Percentiles rank a stretch among this genome's conserved stretches.
These are phyloP conservation scores for Trichoderma asperellum DNA, from an alignment of 2,329 filamentous ascomycete species.

Conservation along the genomic window DNA sequence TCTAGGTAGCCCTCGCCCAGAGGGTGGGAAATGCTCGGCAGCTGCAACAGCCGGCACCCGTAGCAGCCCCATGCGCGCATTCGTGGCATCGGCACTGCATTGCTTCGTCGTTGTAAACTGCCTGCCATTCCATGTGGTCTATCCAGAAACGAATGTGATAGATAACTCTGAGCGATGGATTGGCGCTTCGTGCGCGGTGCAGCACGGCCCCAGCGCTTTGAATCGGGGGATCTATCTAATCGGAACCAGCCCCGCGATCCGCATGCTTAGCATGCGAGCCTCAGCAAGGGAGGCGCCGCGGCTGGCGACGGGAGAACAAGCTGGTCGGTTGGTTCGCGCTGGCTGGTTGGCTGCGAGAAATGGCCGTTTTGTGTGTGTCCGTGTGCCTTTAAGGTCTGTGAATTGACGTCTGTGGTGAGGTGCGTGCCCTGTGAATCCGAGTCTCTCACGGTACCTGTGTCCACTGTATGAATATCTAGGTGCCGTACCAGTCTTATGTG, in stretches of 20 bases:
- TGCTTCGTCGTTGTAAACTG: not conserved
- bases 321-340: not conserved
- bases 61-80: slow-evolving; percentile 10
- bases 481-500: not conserved
- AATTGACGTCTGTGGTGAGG: not conserved
- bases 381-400: not conserved
- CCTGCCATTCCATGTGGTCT: not conserved
- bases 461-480: not conserved
- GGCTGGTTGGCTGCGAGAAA: not conserved
- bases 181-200: slow-evolving; percentile 3
- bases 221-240: slow-evolving; percentile 26
- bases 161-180: not conserved
- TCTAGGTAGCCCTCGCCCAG: not conserved
- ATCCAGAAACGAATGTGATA: not conserved
- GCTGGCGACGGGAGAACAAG: slow-evolving; percentile 18
- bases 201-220: slow-evolving; percentile 25
- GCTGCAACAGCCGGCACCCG: not conserved
- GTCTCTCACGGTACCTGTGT: not conserved
- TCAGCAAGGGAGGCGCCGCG: slow-evolving; percentile 17
- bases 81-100: slow-evolving; percentile 19
- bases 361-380: not conserved
- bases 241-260: slow-evolving; percentile 25
- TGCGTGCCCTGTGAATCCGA: not conserved
- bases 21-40: not conserved
- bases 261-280: slow-evolving; percentile 23